Percentiles rank a stretch among this genome's conserved stretches.
Evolutionary conservation across 2,329 filamentous ascomycete genomes (phyloP).

Genomic region (Fusarium haematococcum): DNA sequence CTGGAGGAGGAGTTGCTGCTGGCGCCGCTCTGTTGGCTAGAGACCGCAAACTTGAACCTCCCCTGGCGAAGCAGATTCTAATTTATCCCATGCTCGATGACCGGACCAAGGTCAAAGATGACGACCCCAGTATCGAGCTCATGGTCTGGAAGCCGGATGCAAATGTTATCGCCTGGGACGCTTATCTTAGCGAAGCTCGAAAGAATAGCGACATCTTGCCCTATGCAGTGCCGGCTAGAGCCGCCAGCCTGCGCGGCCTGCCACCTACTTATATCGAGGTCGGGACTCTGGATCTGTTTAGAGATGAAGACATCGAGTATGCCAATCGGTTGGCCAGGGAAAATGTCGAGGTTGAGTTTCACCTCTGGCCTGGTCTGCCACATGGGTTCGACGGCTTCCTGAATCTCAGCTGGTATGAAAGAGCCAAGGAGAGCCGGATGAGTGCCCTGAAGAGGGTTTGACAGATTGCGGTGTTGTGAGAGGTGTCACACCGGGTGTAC

Average conservation of each 20-base stretch:
- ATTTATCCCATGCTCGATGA: slow-evolving; percentile 35
- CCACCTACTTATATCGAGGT: slow-evolving; percentile 55
- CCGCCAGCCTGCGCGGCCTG: slow-evolving; percentile 43
- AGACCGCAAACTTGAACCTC: slow-evolving; percentile 6
- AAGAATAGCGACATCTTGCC: slow-evolving; percentile 13
- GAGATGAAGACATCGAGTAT: slow-evolving; percentile 35
- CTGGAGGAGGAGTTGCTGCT: slow-evolving; percentile 23
- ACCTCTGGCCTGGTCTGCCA: slow-evolving; percentile 54
- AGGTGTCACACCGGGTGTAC: neutral
- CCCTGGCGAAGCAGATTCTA: slow-evolving; percentile 15
- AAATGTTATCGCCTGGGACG: slow-evolving; percentile 41
- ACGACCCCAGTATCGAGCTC: slow-evolving; percentile 10
- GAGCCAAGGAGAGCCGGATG: slow-evolving; percentile 8
- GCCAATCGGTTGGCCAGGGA: slow-evolving; percentile 45
- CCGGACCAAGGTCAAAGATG: neutral
- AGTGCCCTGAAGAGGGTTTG: slow-evolving; percentile 4
- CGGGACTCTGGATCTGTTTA: slow-evolving; percentile 54
- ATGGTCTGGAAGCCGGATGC: slow-evolving; percentile 33
- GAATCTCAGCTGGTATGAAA: slow-evolving; percentile 9
- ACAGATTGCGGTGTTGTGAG: neutral
- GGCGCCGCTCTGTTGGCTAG: slow-evolving; percentile 14
- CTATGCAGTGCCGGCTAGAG: slow-evolving; percentile 42
- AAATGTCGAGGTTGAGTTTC: slow-evolving; percentile 53
- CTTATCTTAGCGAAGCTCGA: slow-evolving; percentile 1
- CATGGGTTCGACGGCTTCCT: slow-evolving; percentile 49